Conservation (phyloP, 306 rosid species). For the Cyclanthera cordifolia region DNA sequence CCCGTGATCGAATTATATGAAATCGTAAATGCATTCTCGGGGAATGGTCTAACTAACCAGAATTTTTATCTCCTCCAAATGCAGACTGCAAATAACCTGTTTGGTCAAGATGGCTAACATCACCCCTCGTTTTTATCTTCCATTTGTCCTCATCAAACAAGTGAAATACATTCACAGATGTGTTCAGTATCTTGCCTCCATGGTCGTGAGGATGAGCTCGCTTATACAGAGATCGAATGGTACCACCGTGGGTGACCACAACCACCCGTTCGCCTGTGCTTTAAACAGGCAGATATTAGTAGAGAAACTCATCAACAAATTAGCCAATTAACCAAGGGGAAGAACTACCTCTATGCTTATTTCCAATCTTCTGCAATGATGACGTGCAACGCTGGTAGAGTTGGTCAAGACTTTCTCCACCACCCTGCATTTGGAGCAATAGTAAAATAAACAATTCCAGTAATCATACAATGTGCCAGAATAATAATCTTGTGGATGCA, state of each 20-base stretch:
- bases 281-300: slow-evolving; percentile 10
- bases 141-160: slow-evolving; percentile 47
- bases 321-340: neutral
- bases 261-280: slow-evolving; percentile 58
- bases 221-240: slow-evolving; percentile 43
- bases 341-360: slow-evolving; percentile 57
- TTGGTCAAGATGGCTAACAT: slow-evolving; percentile 58
- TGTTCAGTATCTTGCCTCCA: slow-evolving; percentile 49
- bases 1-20: too few species aligned
- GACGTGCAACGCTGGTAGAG: slow-evolving; percentile 66
- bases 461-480: neutral
- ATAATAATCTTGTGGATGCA: neutral
- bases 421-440: slow-evolving; percentile 46
- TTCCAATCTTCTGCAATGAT: slow-evolving; percentile 46
- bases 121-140: slow-evolving; percentile 57
- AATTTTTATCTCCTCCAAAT: slow-evolving; percentile 72
- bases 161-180: slow-evolving; percentile 57
- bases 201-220: slow-evolving; percentile 38
- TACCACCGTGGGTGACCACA: slow-evolving; percentile 68
- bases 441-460: slow-evolving; percentile 15
- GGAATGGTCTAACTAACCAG: slow-evolving; percentile 42
- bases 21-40: neutral
- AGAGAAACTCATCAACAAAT: slow-evolving; percentile 9
- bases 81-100: slow-evolving; percentile 51
- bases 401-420: slow-evolving; percentile 82